A percentile compares a stretch with the other conserved stretches of the same genome.
Conservation (phyloP, 2,329 filamentous ascomycete genomes). For the Epichloe coenophiala region DNA sequence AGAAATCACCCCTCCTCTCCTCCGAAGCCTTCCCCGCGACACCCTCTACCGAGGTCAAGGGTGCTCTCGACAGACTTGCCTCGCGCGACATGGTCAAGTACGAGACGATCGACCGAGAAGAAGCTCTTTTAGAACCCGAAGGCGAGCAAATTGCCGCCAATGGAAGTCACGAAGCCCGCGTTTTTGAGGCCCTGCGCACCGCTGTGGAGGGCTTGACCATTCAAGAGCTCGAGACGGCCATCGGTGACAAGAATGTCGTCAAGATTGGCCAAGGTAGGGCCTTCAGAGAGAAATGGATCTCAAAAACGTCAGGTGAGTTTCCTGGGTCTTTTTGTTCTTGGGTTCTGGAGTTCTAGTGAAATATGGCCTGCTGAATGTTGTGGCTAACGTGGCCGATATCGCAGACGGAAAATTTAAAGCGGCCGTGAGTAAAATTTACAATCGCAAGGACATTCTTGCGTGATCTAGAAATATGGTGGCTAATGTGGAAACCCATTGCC, state of each 20-base stretch:
- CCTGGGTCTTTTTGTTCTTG: slow-evolving; percentile 14
- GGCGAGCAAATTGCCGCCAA: slow-evolving; percentile 58
- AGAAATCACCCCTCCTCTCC: slow-evolving; percentile 52
- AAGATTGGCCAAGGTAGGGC: slow-evolving; percentile 88
- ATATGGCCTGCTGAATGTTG: not conserved
- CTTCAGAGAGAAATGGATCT: slow-evolving; percentile 68
- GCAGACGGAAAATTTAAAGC: slow-evolving; percentile 7
- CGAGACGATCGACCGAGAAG: slow-evolving; percentile 68
- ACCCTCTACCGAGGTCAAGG: slow-evolving; percentile 62
- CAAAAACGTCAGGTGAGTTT: slow-evolving; percentile 41
- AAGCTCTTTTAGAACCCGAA: slow-evolving; percentile 62
- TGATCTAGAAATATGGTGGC: not conserved
- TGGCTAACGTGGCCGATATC: slow-evolving; percentile 3
- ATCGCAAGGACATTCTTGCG: not conserved
- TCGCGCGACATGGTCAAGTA: slow-evolving; percentile 82
- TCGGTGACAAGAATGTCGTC: slow-evolving; percentile 59
- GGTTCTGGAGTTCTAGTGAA: not conserved
- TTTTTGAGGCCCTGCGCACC: slow-evolving; percentile 60
- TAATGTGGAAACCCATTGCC: not conserved
- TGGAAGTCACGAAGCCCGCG: slow-evolving; percentile 71
- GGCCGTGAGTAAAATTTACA: slow-evolving; percentile 4
- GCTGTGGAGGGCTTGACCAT: slow-evolving; percentile 73
- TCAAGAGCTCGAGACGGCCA: slow-evolving; percentile 51
- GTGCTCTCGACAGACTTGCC: slow-evolving; percentile 70
- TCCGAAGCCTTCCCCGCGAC: slow-evolving; percentile 54